Evolutionary conservation across 139 green algal genomes (phyloP), one percentile per base, ranked within the genome.

Genomic region (Microglena sp.): DNA sequence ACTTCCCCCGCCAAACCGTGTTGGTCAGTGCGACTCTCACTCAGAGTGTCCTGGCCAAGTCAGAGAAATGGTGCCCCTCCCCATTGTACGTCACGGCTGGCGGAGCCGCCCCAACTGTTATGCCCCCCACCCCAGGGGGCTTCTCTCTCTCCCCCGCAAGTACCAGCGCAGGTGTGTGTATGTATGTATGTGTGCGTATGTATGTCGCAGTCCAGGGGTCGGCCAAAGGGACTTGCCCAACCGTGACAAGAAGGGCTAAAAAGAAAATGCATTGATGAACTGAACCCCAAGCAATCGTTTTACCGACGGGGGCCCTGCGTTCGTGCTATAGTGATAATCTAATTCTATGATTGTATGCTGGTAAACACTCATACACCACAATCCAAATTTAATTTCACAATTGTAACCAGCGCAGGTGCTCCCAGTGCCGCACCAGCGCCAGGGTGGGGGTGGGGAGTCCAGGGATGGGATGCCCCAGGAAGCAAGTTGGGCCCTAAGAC

Each of bases 11-110:
- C 22, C 31, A 33, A 31, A 64, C 56, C 18, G 45, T 53, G 74
- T 70, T 95, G 21, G 86, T 92, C 3, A 88, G 75, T 8, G 89
- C 89, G 2, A 96, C 89, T 1, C 75, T 96, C 24, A 88, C 76
- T 6, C 55, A 72, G 3, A 67, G 66, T 4, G 80, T 90, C 35
- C 62, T 95, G 55, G 33, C 58, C 4, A 61, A 73, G 5, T 82
- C 69, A 33, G 30, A 32, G 2, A 58, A 43, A 1, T 91, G 87
- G 83, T 89, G 84, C 74, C 80, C 80, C 3, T 34, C 81, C 60
- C 72, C 77, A 0, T 15, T 22, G 15, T 80, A 75, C 44, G 35
- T 80, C 0, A 76, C 77, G 8, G 59, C 56, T n/a, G 61, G 56
- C 5, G 66, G 68, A 22, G 34, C 33, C 5, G 32, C 57, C 1